phyloP scores from a whole-genome alignment of 768 basidiomycete species.

The Porphyrellus cyaneotinctus region DNA sequence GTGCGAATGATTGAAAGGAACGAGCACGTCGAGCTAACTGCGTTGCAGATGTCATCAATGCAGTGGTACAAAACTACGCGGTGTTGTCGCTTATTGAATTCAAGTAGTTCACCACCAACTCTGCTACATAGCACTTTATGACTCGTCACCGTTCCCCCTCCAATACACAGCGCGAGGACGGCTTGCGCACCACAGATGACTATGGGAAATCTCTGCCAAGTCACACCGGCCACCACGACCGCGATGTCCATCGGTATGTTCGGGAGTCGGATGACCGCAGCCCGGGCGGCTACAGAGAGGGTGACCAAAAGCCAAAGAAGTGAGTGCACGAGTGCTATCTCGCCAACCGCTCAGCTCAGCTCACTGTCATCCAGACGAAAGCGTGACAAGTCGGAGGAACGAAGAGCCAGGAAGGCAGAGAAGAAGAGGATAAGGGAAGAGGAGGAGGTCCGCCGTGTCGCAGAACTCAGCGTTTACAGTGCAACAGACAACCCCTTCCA shows the following conservation, averaged over 20 bases:
- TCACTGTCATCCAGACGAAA: slow-evolving; percentile 53
- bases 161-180: slow-evolving; percentile 25
- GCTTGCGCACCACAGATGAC: slow-evolving; percentile 33
- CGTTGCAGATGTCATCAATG: slow-evolving; percentile 21
- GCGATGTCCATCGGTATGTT: slow-evolving; percentile 26
- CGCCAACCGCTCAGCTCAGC: background rate
- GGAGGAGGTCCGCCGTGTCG: slow-evolving; percentile 88
- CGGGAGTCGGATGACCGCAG: slow-evolving; percentile 33
- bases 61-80: no score
- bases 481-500: slow-evolving; percentile 98
- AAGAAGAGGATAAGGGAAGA: slow-evolving; percentile 80
- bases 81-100: no score
- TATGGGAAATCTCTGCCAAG: slow-evolving; percentile 29
- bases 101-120: no score
- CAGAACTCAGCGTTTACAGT: slow-evolving; percentile 94
- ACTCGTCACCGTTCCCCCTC: slow-evolving; percentile 47
- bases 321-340: slow-evolving; percentile 24
- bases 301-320: slow-evolving; percentile 46
- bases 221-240: slow-evolving; percentile 29
- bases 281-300: slow-evolving; percentile 19
- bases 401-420: slow-evolving; percentile 80
- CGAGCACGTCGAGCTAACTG: slow-evolving; percentile 25
- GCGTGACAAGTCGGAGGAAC: slow-evolving; percentile 83
- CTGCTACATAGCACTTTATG: slow-evolving; percentile 38
- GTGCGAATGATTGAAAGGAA: slow-evolving; percentile 27